Percentiles rank a stretch among this genome's conserved stretches.
These are phyloP conservation scores for Cyberlindnera euphorbiae DNA, from an alignment of 805 yeast genomes.

Conservation along the genomic window DNA sequence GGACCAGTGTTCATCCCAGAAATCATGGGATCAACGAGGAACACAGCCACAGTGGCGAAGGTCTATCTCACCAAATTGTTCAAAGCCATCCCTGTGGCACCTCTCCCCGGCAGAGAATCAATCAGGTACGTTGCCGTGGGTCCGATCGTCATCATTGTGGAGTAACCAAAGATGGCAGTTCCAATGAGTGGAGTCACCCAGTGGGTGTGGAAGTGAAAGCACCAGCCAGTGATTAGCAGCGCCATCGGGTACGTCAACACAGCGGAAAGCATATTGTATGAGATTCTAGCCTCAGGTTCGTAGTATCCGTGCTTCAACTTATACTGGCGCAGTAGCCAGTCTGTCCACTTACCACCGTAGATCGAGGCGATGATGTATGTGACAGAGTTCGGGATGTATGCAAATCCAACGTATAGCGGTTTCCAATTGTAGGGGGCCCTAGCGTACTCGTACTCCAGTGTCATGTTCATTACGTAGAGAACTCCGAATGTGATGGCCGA, in stretches of 20 bases:
- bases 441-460: conserved; percentile 60
- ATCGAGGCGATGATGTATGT: conserved; percentile 72
- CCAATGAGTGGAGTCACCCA: conserved; percentile 84
- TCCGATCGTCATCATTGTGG: conserved; percentile 80
- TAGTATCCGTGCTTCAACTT: conserved; percentile 56
- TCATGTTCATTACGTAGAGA: conserved; percentile 69
- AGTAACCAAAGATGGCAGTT: conserved; percentile 75
- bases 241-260: conserved; percentile 59
- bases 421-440: conserved; percentile 65
- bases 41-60: conserved; percentile 72
- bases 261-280: conserved; percentile 67
- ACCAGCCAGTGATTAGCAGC: conserved; percentile 78
- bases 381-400: conserved; percentile 80
- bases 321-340: conserved; percentile 49
- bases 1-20: conserved; percentile 68
- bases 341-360: conserved; percentile 81
- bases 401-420: conserved; percentile 61
- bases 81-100: conserved; percentile 85
- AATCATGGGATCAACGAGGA: conserved; percentile 67
- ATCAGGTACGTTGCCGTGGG: conserved; percentile 76
- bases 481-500: conserved; percentile 70
- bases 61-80: conserved; percentile 71
- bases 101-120: conserved; percentile 80
- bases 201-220: conserved; percentile 54
- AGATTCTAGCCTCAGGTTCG: conserved; percentile 74